Percentiles rank a stretch among this genome's conserved stretches.
These are phyloP conservation scores for Geranium rotundifolium DNA, from an alignment of 345 rosid species.

Conservation along the genomic window DNA sequence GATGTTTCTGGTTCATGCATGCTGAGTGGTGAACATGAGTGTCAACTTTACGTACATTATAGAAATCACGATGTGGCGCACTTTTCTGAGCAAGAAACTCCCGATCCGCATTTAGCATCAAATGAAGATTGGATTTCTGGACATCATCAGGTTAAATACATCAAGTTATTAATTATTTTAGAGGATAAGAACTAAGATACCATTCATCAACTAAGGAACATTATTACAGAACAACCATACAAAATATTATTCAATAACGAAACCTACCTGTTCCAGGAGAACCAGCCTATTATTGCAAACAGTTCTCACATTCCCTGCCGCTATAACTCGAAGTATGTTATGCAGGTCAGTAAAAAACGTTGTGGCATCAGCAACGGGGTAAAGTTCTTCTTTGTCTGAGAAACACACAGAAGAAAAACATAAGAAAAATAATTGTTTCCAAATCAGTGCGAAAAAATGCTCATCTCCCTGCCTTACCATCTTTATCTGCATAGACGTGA, in stretches of 20 bases:
- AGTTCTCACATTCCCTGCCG: conserved; percentile 87
- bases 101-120: conserved; percentile 97
- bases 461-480: conserved; percentile 35
- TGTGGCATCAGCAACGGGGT: conserved; percentile 85
- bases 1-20: conserved; percentile 99
- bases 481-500: conserved; percentile 77
- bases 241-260: not conserved
- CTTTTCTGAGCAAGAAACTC: conserved; percentile 98
- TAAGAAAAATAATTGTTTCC: not conserved
- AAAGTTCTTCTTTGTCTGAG: conserved; percentile 70
- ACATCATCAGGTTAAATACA: conserved; percentile 2
- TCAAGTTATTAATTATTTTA: conserved; percentile 8
- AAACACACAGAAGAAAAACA: conserved; percentile 3
- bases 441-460: conserved; percentile 6
- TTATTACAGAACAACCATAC: conserved; percentile 1
- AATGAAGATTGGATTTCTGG: conserved; percentile 97
- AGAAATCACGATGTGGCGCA: conserved; percentile 99
- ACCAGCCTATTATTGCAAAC: conserved; percentile 82
- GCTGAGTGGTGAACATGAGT: conserved; percentile 99
- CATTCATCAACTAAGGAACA: not conserved
- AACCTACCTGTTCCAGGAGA: conserved; percentile 84
- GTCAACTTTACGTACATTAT: conserved; percentile 19
- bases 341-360: conserved; percentile 91
- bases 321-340: conserved; percentile 69
- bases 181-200: not conserved